phyloP scores from a whole-genome alignment of 2,329 filamentous ascomycete species.

The Rutstroemia sp. region DNA sequence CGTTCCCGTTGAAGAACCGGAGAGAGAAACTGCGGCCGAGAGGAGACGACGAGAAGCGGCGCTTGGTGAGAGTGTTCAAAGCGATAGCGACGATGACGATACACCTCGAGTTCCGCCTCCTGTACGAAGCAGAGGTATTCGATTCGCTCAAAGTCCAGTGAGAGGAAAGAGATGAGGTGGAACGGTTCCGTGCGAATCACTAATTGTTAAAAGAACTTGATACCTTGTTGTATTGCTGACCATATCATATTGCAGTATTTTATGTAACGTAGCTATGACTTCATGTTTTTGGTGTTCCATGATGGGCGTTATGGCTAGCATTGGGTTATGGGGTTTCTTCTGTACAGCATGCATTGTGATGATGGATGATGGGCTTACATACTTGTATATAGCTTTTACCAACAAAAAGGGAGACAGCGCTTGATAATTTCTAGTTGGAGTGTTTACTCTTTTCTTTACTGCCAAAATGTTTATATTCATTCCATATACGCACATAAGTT shows the following conservation, averaged over 20 bases:
- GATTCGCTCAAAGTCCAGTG: conserved; percentile 30
- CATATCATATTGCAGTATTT: neutral
- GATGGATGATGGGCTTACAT: conserved; percentile 1
- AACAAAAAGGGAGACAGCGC: neutral
- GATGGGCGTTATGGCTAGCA: neutral
- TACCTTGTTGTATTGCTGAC: neutral
- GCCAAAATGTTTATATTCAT: too few relatives aligned
- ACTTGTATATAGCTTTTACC: neutral
- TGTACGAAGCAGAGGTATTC: conserved; percentile 24
- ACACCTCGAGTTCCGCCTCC: conserved; percentile 25
- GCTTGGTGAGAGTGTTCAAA: conserved; percentile 45
- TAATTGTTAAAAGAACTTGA: neutral
- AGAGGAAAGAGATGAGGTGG: conserved; percentile 8
- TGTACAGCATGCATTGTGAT: neutral
- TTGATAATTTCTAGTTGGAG: neutral
- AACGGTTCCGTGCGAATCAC: neutral
- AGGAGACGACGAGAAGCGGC: conserved; percentile 66
- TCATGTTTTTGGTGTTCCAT: neutral
- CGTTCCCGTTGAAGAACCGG: neutral
- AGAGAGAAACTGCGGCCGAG: conserved; percentile 64
- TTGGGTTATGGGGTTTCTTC: neutral
- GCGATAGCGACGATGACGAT: conserved; percentile 26
- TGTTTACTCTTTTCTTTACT: neutral
- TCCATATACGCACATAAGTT: too few relatives aligned
- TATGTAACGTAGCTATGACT: neutral